These are phyloP conservation scores for Thoreauomyces humboldtii DNA, from an alignment of 192 early-diverging fungal genomes.

Conservation along the genomic window DNA sequence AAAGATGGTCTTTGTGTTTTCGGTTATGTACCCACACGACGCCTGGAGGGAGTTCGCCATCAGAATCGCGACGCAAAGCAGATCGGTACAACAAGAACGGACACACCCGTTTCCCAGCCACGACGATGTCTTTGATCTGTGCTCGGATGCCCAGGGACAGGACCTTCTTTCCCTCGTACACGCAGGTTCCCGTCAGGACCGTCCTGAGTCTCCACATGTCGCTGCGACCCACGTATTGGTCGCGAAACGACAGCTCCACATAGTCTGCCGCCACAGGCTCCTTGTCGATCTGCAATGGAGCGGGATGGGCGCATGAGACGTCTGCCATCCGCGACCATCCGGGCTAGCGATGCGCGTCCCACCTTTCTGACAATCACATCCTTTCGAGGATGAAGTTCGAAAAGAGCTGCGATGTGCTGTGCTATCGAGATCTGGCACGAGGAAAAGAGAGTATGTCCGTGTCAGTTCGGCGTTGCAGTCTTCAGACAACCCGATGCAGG, in stretches of 20 bases:
- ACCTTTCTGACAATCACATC: slow-evolving; percentile 67
- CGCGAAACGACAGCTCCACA: slow-evolving; percentile 82
- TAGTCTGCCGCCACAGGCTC: slow-evolving; percentile 68
- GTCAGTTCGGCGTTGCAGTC: not conserved
- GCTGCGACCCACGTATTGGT: slow-evolving; percentile 86
- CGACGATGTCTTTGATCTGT: slow-evolving; percentile 76
- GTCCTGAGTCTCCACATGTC: slow-evolving; percentile 92
- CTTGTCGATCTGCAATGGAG: slow-evolving; percentile 55
- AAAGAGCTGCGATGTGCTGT: slow-evolving; percentile 63
- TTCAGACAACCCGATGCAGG: no score
- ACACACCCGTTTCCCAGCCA: slow-evolving; percentile 57
- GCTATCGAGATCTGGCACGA: slow-evolving; percentile 65
- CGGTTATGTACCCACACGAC: slow-evolving; percentile 74
- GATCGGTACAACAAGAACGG: no score
- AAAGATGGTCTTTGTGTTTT: slow-evolving; percentile 80
- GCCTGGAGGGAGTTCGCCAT: slow-evolving; percentile 47
- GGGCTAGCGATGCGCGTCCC: slow-evolving; percentile 24
- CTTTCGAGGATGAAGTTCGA: slow-evolving; percentile 56
- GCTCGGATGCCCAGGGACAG: slow-evolving; percentile 71
- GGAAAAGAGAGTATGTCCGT: no score
- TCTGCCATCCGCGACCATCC: slow-evolving; percentile 60
- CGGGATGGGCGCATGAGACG: slow-evolving; percentile 37
- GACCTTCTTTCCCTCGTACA: slow-evolving; percentile 72
- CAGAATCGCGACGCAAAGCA: no score
- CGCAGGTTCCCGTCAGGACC: slow-evolving; percentile 61